Evolutionary conservation across 208 protist species (phyloP).

Genomic region (Sergeia podlipaevii): DNA sequence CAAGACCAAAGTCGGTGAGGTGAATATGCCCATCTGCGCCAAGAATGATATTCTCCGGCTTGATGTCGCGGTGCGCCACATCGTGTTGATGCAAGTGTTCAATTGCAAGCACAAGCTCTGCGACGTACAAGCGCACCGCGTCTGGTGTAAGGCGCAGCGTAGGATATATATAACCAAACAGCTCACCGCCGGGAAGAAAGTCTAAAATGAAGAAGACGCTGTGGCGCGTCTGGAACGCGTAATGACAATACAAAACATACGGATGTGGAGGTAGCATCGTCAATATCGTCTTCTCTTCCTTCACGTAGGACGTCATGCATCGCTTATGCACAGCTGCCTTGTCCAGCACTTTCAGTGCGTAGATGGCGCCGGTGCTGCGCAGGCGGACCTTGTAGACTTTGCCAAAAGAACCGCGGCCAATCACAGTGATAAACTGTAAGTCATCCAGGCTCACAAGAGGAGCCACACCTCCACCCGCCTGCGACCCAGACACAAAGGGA

Average conservation of each 20-base stretch:
- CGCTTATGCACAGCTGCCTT: constrained; percentile 79
- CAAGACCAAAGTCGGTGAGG: constrained; percentile 89
- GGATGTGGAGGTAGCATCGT: constrained; percentile 75
- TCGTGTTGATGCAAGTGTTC: constrained; percentile 84
- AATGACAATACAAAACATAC: constrained; percentile 85
- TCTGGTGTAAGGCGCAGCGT: constrained; percentile 24
- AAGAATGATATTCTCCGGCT: constrained; percentile 90
- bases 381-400: constrained; percentile 91
- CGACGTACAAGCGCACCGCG: constrained; percentile 82
- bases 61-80: constrained; percentile 87
- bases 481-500: constrained; percentile 2
- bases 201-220: constrained; percentile 92
- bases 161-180: constrained; percentile 92
- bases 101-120: constrained; percentile 89
- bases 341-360: constrained; percentile 92
- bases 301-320: constrained; percentile 85
- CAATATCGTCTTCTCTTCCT: constrained; percentile 82
- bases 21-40: constrained; percentile 73
- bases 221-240: constrained; percentile 84
- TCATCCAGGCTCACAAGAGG: constrained; percentile 49
- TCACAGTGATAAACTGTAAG: constrained; percentile 86
- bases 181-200: constrained; percentile 92
- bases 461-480: background rate
- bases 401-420: constrained; percentile 94
- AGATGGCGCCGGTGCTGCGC: constrained; percentile 49